Evolutionary conservation across 495 filamentous ascomycete species (phyloP).

Genomic region (Trichoderma erinaceum): DNA sequence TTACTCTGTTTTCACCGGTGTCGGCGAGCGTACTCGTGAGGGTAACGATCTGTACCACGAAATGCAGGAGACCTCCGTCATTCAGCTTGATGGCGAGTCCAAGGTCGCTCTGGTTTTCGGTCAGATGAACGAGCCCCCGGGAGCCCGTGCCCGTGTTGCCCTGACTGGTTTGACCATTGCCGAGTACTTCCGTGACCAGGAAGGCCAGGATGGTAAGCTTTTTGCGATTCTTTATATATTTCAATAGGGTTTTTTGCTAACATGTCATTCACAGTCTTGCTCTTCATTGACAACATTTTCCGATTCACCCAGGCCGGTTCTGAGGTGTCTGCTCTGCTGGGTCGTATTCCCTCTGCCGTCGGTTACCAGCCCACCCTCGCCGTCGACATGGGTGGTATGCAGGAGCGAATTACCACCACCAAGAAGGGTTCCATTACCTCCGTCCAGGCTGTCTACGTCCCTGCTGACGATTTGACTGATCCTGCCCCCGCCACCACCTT

Average conservation of each 20-base stretch:
- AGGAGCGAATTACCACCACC: conserved; percentile 99
- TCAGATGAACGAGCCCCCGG: conserved; percentile 99
- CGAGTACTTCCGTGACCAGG: conserved; percentile 95
- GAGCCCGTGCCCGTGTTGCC: conserved; percentile 99
- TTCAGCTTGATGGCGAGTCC: conserved; percentile 97
- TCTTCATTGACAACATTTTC: conserved; percentile 99
- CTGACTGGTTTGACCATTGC: conserved; percentile 86
- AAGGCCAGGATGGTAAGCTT: conserved; percentile 81
- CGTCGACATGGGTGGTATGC: conserved; percentile 99
- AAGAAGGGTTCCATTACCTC: conserved; percentile 99
- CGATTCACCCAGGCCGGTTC: conserved; percentile 99
- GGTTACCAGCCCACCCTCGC: conserved; percentile 99
- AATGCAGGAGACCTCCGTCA: conserved; percentile 99
- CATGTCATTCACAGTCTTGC: conserved; percentile 58
- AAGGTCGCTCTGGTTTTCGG: conserved; percentile 99
- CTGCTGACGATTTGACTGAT: conserved; percentile 99
- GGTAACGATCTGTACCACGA: conserved; percentile 99
- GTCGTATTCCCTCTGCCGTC: conserved; percentile 99
- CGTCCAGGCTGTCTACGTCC: conserved; percentile 99
- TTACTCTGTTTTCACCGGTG: conserved; percentile 99
- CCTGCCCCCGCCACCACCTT: conserved; percentile 99
- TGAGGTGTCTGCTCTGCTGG: conserved; percentile 97
- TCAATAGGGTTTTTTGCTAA: conserved; percentile 23
- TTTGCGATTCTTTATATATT: background rate
- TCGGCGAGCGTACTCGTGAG: conserved; percentile 99